Base-by-base conservation (phyloP, 768 basidiomycete species). In the Udeniomyces megalosporus region DNA sequence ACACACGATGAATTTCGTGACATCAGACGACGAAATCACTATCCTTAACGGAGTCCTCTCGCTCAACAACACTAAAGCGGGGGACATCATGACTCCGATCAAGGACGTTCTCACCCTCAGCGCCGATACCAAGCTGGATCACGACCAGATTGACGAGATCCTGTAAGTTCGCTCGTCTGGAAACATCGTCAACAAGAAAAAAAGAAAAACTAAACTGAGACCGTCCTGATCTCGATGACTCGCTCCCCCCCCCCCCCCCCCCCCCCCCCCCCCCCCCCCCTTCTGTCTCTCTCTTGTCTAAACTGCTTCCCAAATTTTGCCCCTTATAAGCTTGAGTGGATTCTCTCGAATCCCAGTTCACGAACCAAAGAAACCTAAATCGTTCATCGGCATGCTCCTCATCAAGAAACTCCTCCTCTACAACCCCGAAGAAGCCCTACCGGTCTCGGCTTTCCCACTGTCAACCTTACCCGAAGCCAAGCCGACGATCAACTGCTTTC, bases 341-440 rank as follows among this genome's bases (percentile, higher is more conserved):
- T 95, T 93, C 71, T 92, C 90, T 1, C 83, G 92, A 22, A 87
- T 97, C 69, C 92, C 92, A 0, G 80, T 97, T 0, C 88, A 93
- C 69, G 81, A 82, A 63, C 79, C 84, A 2, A 80, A 79, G 4
- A 79, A 85, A 46, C 80, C 82, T 10, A 70, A 80, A 11, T 78
- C 85, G 10, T 95, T 91, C 70, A 73, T 85, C 7, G 90, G 92
- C 0, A 78, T 93, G 60, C 76, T 95, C 1, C 79, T 91, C 24
- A 79, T 91, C 53, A 92, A 91, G 70, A 84, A 84, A 78, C 81
- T 97, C 22, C 80, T 96, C 50, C 79, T 80, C 0, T 95, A 97
- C 69, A 91, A 96, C 70, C 89, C 91, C 0, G 79, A 84, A n/a
- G 78, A 84, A 71, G 22, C 76, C 2, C 78, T 83, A 42, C 83